Conservation (phyloP, 129 eudicot species). For the Lactuca sativa region DNA sequence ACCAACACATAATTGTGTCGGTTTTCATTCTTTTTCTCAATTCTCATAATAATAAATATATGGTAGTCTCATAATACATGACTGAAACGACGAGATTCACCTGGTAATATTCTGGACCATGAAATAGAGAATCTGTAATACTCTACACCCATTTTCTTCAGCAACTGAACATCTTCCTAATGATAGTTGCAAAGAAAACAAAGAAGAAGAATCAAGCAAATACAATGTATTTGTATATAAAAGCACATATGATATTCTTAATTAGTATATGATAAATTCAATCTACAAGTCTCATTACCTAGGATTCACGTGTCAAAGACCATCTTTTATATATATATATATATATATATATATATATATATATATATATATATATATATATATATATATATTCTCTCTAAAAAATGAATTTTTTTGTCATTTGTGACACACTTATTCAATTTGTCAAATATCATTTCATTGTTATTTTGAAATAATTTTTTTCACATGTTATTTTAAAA, state of each 20-base stretch:
- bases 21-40: not conserved
- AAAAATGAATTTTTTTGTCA: too few species aligned
- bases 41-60: not conserved
- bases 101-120: conserved; percentile 41
- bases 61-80: not conserved
- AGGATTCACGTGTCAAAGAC: too few species aligned
- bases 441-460: too few species aligned
- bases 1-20: too few species aligned
- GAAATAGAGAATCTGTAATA: conserved; percentile 34
- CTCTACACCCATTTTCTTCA: conserved; percentile 25
- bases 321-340: too few species aligned
- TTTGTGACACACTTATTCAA: too few species aligned
- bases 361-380: too few species aligned
- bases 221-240: not conserved
- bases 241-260: not conserved
- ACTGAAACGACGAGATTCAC: not conserved
- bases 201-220: not conserved
- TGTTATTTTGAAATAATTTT: too few species aligned
- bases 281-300: too few species aligned
- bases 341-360: too few species aligned
- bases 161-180: conserved; percentile 30
- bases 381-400: too few species aligned
- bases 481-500: too few species aligned
- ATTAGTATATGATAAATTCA: not conserved
- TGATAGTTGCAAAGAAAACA: not conserved